Percentiles rank a stretch among this genome's conserved stretches.
Evolutionary conservation across 129 eudicot species (phyloP).

Genomic region (Flaveria sonorensis): DNA sequence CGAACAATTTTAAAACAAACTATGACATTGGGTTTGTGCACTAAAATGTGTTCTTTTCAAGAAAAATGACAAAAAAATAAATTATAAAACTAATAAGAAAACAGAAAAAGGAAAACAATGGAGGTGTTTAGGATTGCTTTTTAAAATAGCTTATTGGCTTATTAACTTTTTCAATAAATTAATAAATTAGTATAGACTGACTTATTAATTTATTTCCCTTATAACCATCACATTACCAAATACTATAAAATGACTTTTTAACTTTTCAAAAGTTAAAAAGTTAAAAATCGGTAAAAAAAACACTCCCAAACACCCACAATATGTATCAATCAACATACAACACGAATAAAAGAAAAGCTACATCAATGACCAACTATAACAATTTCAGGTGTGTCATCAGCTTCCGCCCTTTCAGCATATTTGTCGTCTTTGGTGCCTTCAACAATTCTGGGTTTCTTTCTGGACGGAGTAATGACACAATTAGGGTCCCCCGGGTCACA

Average conservation of each 20-base stretch:
- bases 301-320: too few species aligned
- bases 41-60: neutral
- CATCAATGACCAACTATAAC: conserved; percentile 41
- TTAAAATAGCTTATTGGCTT: too few species aligned
- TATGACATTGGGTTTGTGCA: neutral
- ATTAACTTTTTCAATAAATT: too few species aligned
- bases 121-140: too few species aligned
- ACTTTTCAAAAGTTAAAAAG: too few species aligned
- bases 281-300: too few species aligned
- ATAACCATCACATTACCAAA: too few species aligned
- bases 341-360: neutral
- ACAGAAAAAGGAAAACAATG: neutral
- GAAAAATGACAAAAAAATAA: neutral
- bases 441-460: conserved; percentile 24
- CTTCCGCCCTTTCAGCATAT: conserved; percentile 19
- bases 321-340: neutral
- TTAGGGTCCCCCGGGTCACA: conserved; percentile 39
- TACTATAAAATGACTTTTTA: too few species aligned
- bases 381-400: conserved; percentile 39
- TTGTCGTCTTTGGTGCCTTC: conserved; percentile 23
- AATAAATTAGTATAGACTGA: too few species aligned
- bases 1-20: neutral
- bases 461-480: conserved; percentile 24
- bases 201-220: too few species aligned
- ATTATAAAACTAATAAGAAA: neutral